Base-by-base conservation (phyloP, 306 rosid genomes). In the Fragaria nilgerrensis region DNA sequence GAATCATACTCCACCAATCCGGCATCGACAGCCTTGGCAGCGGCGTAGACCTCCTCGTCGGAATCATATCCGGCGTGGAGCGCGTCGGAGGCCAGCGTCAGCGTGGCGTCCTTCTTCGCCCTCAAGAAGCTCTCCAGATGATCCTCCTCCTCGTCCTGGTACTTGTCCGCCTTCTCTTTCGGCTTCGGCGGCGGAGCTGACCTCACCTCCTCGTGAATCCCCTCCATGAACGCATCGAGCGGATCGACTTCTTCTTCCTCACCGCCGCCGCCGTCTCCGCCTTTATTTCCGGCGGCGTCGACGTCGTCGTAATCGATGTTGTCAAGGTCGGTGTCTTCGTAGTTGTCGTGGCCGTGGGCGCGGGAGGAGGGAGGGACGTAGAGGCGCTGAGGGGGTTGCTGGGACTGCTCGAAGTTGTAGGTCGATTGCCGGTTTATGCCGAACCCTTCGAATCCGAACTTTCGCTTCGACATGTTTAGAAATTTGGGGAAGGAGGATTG, bases 31-130 rank as follows among this genome's bases (percentile, higher is more conserved):
- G 97, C 97, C 80, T 95, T 95, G 0, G 99, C 99, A 11, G 99
- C 99, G 0, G 99, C 99, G 76, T 95, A 95, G 67, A 95, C 99
- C 92, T 95, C 99, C 78, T 95, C 97, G 16, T 95, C 99, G 14
- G 99, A 92, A 71, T 92, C 90, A 36, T 95, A 95, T 1, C 99
- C 97, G 10, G 99, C 99, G 39, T 85, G 84, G 37, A 95, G 86
- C 4, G 92, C 99, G 1, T 95, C 99, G 0, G 97, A 91, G 0
- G 99, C 99, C 45, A 95, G 84, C 52, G 97, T 91, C 77, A 95
- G 72, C 72, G 91, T 93, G 34, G 89, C 67, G 58, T 95, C 99
- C 90, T 92, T 95, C 83, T 95, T 95, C 14, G 99, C 99, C 82
- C 84, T 84, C 67, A 95, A 77, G 72, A 92, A 95, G 61, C 94